A percentile compares a stretch with the other conserved stretches of the same genome.
Conservation (phyloP, 805 yeast species). For the Saccharomycopsis malanga region DNA sequence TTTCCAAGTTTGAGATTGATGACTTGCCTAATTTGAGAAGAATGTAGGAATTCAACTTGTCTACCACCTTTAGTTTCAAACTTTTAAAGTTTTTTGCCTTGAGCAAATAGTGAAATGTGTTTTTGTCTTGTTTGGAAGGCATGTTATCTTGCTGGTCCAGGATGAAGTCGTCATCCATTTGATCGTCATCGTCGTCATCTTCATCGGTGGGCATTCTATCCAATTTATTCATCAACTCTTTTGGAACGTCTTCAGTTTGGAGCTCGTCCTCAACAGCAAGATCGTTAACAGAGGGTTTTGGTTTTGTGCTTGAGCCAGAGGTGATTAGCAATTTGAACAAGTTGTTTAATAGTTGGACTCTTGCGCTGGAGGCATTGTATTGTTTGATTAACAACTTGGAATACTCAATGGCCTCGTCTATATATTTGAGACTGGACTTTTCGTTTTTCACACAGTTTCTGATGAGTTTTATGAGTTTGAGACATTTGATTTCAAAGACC, state of each 20-base stretch:
- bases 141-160: neutral
- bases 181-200: neutral
- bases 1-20: constrained; percentile 17
- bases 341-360: constrained; percentile 4
- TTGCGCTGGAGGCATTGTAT: neutral
- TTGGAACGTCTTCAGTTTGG: neutral
- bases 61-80: constrained; percentile 10
- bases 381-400: constrained; percentile 8
- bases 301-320: neutral
- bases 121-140: neutral
- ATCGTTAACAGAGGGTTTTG: neutral
- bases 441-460: constrained; percentile 3
- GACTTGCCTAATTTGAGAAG: constrained; percentile 9
- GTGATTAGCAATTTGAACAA: constrained; percentile 10
- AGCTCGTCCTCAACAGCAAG: neutral
- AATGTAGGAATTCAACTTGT: constrained; percentile 15
- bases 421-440: neutral
- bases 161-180: neutral
- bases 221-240: neutral
- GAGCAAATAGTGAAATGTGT: constrained; percentile 1
- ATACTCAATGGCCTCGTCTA: constrained; percentile 12
- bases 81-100: constrained; percentile 2
- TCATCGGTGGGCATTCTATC: neutral
- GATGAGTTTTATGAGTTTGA: constrained; percentile 13
- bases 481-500: constrained; percentile 13